These are phyloP conservation scores for Fraxinus quadrangulata DNA, from an alignment of 257 asterid genomes.

Conservation along the genomic window DNA sequence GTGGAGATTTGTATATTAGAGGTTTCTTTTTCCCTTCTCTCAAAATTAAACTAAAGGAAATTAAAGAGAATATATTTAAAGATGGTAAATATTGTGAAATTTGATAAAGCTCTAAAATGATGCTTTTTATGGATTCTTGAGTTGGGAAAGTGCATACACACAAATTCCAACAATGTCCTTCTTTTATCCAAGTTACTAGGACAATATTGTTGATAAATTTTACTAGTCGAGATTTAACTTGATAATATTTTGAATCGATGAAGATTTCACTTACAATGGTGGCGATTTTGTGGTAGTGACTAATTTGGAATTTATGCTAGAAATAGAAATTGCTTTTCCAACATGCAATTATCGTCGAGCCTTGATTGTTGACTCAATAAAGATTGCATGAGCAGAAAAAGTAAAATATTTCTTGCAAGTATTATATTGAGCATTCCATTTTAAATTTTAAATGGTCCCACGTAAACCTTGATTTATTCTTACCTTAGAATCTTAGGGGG, in stretches of 20 bases:
- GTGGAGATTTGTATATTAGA: conserved; percentile 19
- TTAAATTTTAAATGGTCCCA: conserved; percentile 38
- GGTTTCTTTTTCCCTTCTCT: conserved; percentile 32
- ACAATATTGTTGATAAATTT: no score
- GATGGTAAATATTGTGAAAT: conserved; percentile 51
- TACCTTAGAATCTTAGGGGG: conserved; percentile 33
- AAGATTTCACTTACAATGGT: neutral
- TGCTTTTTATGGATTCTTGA: conserved; percentile 67
- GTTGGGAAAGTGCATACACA: conserved; percentile 45
- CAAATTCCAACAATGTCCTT: conserved; percentile 47
- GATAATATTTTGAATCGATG: neutral
- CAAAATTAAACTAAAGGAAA: conserved; percentile 28
- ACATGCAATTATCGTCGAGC: neutral
- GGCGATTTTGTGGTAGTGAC: neutral
- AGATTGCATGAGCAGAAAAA: conserved; percentile 34
- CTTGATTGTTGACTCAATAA: conserved; percentile 17
- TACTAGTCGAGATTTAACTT: neutral
- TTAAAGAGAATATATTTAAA: conserved; percentile 37
- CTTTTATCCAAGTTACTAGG: neutral
- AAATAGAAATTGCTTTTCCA: neutral
- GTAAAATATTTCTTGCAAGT: conserved; percentile 22
- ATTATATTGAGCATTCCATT: conserved; percentile 49
- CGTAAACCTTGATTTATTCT: conserved; percentile 28
- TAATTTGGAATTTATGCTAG: neutral
- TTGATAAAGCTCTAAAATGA: conserved; percentile 60